Evolutionary conservation across 1,139 yeast genomes (phyloP), one percentile per base, ranked within the genome.

Genomic region (Yamadazyma trypodendri): DNA sequence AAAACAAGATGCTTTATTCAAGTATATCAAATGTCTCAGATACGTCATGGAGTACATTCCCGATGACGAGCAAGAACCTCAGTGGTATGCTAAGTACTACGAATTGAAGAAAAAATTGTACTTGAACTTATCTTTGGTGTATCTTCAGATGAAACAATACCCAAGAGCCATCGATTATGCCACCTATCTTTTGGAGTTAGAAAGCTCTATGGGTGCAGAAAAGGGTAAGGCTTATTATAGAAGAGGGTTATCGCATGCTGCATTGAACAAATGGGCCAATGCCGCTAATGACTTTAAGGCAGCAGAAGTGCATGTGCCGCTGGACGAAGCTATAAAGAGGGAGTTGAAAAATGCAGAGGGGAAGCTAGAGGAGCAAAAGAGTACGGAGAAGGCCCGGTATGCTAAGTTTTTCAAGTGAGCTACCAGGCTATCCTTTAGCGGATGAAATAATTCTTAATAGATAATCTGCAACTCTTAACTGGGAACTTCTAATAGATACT

Each of bases 31-130:
- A 55, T 69, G 87, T 15, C 58, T 83, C 37, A 63, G 87, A 40
- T 84, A 84, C 48, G 73, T 81, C 22, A 79, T 80, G 69, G 92
- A 83, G 54, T 77, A 72, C 48, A 68, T 81, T 13, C 94, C 94
- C 0, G 94, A 84, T 50, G 62, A 62, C 27, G 89, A 81, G 33
- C 77, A 81, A 28, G 83, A 81, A 44, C 74, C 78, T 7, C 77
- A 75, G 25, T 66, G 73, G 62, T 71, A 60, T 48, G 45, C 45
- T 2, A 73, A 75, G 48, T 84, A 80, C 50, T 50, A 62, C 28
- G 75, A 68, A 0, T 56, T 83, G 51, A 84, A 83, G 56, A 77
- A 72, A 57, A 80, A 81, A 43, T 41, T 82, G 2, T 83, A 77
- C 48, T 62, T 83, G 45, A 84, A 84, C 50, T 46, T 84, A 21